phyloP scores from a whole-genome alignment of 2,329 filamentous ascomycete genomes.

The Didymellaceae sp. region DNA sequence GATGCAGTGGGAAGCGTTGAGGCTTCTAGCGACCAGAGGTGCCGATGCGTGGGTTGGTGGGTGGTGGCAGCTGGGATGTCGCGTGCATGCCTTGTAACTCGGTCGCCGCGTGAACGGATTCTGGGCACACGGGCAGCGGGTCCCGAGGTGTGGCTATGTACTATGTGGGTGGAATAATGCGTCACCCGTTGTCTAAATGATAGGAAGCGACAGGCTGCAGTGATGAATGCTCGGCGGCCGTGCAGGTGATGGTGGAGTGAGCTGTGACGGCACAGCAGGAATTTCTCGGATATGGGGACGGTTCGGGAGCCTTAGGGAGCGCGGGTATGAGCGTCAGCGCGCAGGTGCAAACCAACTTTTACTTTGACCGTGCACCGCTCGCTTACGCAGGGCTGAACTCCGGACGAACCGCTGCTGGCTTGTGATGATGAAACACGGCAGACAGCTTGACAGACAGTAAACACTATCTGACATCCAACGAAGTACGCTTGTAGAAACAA shows the following conservation, averaged over 20 bases:
- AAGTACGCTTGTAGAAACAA: too few relatives aligned
- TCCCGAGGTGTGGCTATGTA: slow-evolving; percentile 15
- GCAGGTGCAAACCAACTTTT: slow-evolving; percentile 31
- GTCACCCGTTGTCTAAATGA: slow-evolving; percentile 10
- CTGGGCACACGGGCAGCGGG: slow-evolving; percentile 21
- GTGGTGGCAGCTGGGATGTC: slow-evolving; percentile 38
- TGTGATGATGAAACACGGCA: slow-evolving; percentile 9
- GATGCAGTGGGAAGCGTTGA: slow-evolving; percentile 23
- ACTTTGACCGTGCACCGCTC: slow-evolving; percentile 20
- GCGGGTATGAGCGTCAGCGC: slow-evolving; percentile 26
- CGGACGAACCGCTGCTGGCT: slow-evolving; percentile 13
- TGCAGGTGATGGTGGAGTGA: slow-evolving; percentile 35
- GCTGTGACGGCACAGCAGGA: slow-evolving; percentile 22
- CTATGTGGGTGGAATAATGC: slow-evolving; percentile 15
- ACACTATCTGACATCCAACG: too few relatives aligned
- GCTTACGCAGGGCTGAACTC: slow-evolving; percentile 16
- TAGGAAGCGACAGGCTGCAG: slow-evolving; percentile 10
- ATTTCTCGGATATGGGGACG: slow-evolving; percentile 34
- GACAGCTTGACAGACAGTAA: slow-evolving; percentile 3
- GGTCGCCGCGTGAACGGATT: slow-evolving; percentile 43
- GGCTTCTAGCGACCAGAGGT: slow-evolving; percentile 25
- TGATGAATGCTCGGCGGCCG: slow-evolving; percentile 11
- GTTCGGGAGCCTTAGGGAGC: slow-evolving; percentile 18
- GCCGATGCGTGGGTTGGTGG: slow-evolving; percentile 25
- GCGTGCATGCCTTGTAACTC: slow-evolving; percentile 45